Evolutionary conservation across 2,329 filamentous ascomycete genomes (phyloP).

Genomic region (Chrysosporium queenslandicum): DNA sequence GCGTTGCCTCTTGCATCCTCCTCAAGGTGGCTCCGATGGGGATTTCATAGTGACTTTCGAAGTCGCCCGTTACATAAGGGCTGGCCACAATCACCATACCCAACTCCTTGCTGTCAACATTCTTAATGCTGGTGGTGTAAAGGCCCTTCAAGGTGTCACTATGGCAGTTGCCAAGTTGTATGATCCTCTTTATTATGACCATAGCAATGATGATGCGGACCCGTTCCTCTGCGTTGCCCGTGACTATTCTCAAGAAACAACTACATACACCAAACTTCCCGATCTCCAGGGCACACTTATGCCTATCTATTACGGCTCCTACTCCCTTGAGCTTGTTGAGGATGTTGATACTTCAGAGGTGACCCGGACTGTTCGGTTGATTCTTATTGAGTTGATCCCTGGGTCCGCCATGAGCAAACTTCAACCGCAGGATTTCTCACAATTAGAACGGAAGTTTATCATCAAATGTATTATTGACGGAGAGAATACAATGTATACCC

Average conservation of each 20-base stretch:
- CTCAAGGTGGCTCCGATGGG: no score
- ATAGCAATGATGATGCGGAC: no score
- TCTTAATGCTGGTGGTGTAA: neutral
- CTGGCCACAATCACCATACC: neutral
- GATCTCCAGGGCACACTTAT: conserved; percentile 19
- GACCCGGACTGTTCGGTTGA: conserved; percentile 15
- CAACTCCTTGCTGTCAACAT: conserved; percentile 11
- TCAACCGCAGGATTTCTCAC: conserved; percentile 9
- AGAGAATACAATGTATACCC: no score
- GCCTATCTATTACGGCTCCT: conserved; percentile 22
- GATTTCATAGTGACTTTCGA: neutral
- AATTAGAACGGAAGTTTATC: conserved; percentile 13
- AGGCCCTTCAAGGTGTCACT: neutral
- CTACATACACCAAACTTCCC: conserved; percentile 12
- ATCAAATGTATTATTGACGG: no score
- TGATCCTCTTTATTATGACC: conserved; percentile 11
- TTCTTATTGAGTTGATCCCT: conserved; percentile 15
- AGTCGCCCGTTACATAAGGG: neutral
- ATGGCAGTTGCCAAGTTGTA: conserved; percentile 11
- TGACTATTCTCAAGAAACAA: no score
- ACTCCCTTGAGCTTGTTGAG: conserved; percentile 19
- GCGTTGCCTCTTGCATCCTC: conserved; percentile 4
- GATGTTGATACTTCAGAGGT: conserved; percentile 1
- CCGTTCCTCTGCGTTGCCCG: no score
- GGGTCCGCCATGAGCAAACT: conserved; percentile 13